A percentile compares a stretch with the other conserved stretches of the same genome.
These are phyloP conservation scores for Craspedostauros australis DNA, from an alignment of 108 stramenopile species.

Conservation along the genomic window DNA sequence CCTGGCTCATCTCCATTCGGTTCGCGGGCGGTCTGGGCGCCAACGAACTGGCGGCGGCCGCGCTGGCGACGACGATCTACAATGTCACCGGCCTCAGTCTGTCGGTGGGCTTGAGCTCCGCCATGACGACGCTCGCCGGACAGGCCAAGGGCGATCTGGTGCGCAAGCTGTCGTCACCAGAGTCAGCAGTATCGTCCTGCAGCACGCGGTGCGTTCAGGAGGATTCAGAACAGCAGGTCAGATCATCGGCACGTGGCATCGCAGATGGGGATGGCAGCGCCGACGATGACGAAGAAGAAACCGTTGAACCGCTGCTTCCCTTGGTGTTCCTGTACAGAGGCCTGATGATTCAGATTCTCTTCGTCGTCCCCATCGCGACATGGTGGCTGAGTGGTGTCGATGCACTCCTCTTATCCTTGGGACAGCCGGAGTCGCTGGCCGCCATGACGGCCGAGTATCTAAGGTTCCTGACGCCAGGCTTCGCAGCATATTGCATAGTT, in stretches of 20 bases:
- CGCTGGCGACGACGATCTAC: constrained; percentile 56
- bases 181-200: neutral
- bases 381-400: constrained; percentile 53
- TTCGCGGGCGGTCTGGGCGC: constrained; percentile 46
- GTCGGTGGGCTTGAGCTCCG: constrained; percentile 47
- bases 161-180: neutral
- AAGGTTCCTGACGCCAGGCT: constrained; percentile 29
- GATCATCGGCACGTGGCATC: neutral
- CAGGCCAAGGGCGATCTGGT: constrained; percentile 28
- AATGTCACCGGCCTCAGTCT: constrained; percentile 63
- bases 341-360: constrained; percentile 33
- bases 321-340: constrained; percentile 45
- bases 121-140: constrained; percentile 32
- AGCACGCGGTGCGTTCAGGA: neutral
- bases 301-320: constrained; percentile 24
- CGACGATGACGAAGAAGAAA: neutral
- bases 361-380: constrained; percentile 43
- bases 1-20: constrained; percentile 49
- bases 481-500: constrained; percentile 45
- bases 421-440: constrained; percentile 39
- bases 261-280: neutral
- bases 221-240: neutral
- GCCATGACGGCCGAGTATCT: constrained; percentile 42
- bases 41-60: constrained; percentile 55
- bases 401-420: constrained; percentile 30